Conservation (phyloP, 2,329 filamentous ascomycete genomes). For the Fusarium annulatum region DNA sequence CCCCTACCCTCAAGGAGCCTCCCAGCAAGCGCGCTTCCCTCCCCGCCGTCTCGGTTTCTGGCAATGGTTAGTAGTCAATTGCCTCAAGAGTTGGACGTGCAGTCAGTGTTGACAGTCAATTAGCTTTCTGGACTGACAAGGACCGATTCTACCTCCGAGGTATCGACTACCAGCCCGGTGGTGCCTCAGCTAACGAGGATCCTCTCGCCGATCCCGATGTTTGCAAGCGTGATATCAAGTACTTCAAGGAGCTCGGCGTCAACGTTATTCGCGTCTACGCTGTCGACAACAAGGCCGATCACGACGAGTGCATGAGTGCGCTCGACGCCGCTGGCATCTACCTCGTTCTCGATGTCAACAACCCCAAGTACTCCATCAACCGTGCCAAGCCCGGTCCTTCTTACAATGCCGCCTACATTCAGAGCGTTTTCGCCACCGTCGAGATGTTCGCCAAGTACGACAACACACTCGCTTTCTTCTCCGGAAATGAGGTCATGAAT, state of each 20-base stretch:
- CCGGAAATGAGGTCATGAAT: constrained; percentile 84
- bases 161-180: constrained; percentile 72
- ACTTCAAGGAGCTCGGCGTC: constrained; percentile 87
- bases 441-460: constrained; percentile 84
- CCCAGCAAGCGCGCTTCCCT: constrained; percentile 63
- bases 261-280: constrained; percentile 95
- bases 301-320: constrained; percentile 86
- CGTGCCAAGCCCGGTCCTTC: constrained; percentile 78
- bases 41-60: constrained; percentile 63
- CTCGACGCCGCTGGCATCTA: constrained; percentile 90
- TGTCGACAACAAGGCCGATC: constrained; percentile 84
- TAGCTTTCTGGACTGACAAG: constrained; percentile 66
- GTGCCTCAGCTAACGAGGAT: constrained; percentile 68
- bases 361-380: constrained; percentile 88
- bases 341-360: constrained; percentile 92
- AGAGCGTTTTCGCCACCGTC: constrained; percentile 86
- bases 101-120: background rate
- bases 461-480: constrained; percentile 91
- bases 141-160: constrained; percentile 69
- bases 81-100: background rate
- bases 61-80: constrained; percentile 61
- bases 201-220: constrained; percentile 76
- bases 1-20: constrained; percentile 63
- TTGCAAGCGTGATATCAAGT: constrained; percentile 82
- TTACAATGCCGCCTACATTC: constrained; percentile 89